Evolutionary conservation across 2,329 filamentous ascomycete genomes (phyloP).

Genomic region (Fonsecaea multimorphosa): DNA sequence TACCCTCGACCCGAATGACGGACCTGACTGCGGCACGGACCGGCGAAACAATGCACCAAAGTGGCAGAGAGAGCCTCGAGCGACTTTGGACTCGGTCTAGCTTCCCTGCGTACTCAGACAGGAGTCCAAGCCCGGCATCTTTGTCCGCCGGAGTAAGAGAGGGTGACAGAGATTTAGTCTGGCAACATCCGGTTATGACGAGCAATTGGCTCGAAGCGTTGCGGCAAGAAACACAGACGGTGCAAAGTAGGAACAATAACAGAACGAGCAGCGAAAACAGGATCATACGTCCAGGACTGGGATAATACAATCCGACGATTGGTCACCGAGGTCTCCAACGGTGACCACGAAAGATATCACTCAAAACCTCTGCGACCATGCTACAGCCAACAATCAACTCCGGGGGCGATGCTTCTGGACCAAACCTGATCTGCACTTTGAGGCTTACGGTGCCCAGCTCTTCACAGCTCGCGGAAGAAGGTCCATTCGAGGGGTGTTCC

Average conservation of each 20-base stretch:
- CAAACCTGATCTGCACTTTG: neutral
- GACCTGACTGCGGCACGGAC: constrained; percentile 34
- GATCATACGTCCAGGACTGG: neutral
- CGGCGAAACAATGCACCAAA: constrained; percentile 26
- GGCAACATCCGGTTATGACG: constrained; percentile 33
- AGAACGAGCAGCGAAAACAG: neutral
- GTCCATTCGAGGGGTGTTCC: neutral
- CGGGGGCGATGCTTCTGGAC: neutral
- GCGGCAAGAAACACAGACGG: constrained; percentile 16
- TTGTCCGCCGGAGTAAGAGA: constrained; percentile 40
- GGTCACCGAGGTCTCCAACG: neutral
- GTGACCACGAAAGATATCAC: neutral
- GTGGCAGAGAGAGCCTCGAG: constrained; percentile 24
- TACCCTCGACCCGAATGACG: constrained; percentile 37
- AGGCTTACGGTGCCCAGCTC: neutral
- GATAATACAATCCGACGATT: neutral
- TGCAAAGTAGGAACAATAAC: neutral
- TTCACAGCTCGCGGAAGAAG: neutral
- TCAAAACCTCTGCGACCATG: neutral
- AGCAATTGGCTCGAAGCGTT: constrained; percentile 30
- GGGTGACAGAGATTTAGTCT: constrained; percentile 62
- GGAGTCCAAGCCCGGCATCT: constrained; percentile 26
- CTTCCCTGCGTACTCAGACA: constrained; percentile 30
- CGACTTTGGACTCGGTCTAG: constrained; percentile 19
- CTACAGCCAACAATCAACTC: neutral